phyloP scores from a whole-genome alignment of 1,139 yeast species.

The Groenewaldozyma sp. region DNA sequence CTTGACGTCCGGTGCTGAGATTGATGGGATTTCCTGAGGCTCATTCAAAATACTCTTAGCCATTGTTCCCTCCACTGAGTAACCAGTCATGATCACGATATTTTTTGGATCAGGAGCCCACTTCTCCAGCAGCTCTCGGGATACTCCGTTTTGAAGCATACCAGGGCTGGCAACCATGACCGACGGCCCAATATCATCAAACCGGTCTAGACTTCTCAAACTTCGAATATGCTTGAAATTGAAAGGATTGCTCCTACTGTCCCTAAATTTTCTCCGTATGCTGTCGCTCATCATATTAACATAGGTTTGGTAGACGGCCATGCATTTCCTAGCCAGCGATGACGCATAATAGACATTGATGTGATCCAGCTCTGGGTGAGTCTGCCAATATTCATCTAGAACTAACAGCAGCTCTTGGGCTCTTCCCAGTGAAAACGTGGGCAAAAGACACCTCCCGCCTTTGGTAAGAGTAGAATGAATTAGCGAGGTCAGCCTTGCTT shows the following conservation, averaged over 20 bases:
- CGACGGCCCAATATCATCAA: conserved; percentile 92
- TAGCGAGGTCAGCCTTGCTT: conserved; percentile 64
- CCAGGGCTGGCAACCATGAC: conserved; percentile 97
- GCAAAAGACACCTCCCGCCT: conserved; percentile 88
- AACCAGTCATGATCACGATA: conserved; percentile 83
- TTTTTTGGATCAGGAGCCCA: conserved; percentile 98
- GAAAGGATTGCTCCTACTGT: conserved; percentile 74
- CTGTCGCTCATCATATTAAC: conserved; percentile 95
- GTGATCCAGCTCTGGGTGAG: conserved; percentile 71
- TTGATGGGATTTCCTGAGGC: conserved; percentile 80
- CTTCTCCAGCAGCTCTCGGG: conserved; percentile 79
- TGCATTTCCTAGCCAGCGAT: conserved; percentile 85
- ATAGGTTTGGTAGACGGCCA: conserved; percentile 95
- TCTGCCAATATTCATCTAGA: conserved; percentile 89
- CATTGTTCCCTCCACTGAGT: conserved; percentile 97
- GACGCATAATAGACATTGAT: conserved; percentile 88
- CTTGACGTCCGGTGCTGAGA: conserved; percentile 64
- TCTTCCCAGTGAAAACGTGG: conserved; percentile 93
- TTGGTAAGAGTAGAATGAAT: conserved; percentile 77
- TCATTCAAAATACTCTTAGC: conserved; percentile 84
- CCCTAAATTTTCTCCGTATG: conserved; percentile 69
- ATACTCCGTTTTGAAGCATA: conserved; percentile 93
- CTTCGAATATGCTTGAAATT: conserved; percentile 80
- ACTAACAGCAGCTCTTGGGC: conserved; percentile 89
- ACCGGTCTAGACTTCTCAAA: conserved; percentile 67